Base-by-base conservation (phyloP, 2,329 filamentous ascomycete species). In the Cercospora zeae-maydis region DNA sequence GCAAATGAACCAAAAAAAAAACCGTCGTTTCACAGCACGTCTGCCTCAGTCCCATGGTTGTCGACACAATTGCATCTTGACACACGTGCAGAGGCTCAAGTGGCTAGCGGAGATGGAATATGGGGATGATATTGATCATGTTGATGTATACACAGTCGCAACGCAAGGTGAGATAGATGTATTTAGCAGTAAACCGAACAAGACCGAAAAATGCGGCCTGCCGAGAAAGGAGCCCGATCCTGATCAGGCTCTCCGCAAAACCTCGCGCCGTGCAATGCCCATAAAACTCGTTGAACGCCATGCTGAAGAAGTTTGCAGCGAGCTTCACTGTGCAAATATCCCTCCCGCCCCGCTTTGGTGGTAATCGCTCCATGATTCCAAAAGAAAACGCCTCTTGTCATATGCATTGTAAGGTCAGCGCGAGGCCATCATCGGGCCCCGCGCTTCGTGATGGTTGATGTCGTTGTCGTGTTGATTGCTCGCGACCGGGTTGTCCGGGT, bases 281-380 rank as follows among this genome's bases (percentile, higher is more conserved):
- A 45, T 45, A 27, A 27, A 24, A 45, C 39, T 24, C 19, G 39
- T 45, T 45, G 39, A 59, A 63, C 61, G 58, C 61, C 61, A 52
- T 60, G 61, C 56, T 63, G 59, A 63, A 63, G 39, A 21, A 45
- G 16, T 27, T 39, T 31, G 39, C 52, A 57, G 53, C 59, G 30
- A 57, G 33, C 37, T 34, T 58, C 39, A 47, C 55, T 49, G 55
- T 58, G 55, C 55, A 58, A 37, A 49, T 31, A 45, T 45, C 39
- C 39, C 39, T 45, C 9, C 39, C 21, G n/a, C 37, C 27, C 16
- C 45, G 55, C 39, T 31, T 58, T 42, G 39, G 27, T 58, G 55
- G 45, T 58, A 19, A 27, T 36, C 52, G 16, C 24, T 30, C 54
- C 54, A 47, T 47, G 37, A 14, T 13, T 27, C 24, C 24, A 3